Conservation (phyloP, 306 rosid genomes). For the Glycine soja region DNA sequence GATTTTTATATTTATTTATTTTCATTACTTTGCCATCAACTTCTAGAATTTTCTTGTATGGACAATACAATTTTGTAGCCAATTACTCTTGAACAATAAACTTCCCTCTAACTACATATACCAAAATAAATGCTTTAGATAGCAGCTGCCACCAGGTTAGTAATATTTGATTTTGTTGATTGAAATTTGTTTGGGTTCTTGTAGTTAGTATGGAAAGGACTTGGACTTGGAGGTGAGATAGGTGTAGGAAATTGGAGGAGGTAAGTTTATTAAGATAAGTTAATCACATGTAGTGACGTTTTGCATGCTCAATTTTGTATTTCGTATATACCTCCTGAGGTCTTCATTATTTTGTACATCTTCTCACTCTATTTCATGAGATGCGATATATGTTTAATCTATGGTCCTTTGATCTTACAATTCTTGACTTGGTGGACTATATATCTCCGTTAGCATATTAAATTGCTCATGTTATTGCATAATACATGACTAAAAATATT, state of each 20-base stretch:
- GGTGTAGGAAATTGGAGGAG: constrained; percentile 90
- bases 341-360: constrained; percentile 38
- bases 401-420: constrained; percentile 5
- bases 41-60: constrained; percentile 21
- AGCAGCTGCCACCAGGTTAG: background rate
- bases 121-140: constrained; percentile 23
- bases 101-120: constrained; percentile 18
- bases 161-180: constrained; percentile 22
- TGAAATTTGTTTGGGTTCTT: constrained; percentile 47
- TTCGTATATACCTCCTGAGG: constrained; percentile 5
- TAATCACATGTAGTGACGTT: constrained; percentile 26
- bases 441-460: constrained; percentile 18
- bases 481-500: constrained; percentile 1
- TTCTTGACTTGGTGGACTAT: constrained; percentile 28
- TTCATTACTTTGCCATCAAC: constrained; percentile 35
- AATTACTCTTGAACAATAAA: background rate
- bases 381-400: constrained; percentile 24
- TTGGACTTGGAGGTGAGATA: constrained; percentile 89
- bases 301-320: constrained; percentile 17
- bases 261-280: constrained; percentile 50
- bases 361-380: constrained; percentile 30
- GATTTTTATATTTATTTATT: background rate
- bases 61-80: constrained; percentile 9
- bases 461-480: constrained; percentile 18
- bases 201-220: constrained; percentile 97